Evolutionary conservation across 1,284 basidiomycete species (phyloP).

Genomic region (Caloboletus inedulis): DNA sequence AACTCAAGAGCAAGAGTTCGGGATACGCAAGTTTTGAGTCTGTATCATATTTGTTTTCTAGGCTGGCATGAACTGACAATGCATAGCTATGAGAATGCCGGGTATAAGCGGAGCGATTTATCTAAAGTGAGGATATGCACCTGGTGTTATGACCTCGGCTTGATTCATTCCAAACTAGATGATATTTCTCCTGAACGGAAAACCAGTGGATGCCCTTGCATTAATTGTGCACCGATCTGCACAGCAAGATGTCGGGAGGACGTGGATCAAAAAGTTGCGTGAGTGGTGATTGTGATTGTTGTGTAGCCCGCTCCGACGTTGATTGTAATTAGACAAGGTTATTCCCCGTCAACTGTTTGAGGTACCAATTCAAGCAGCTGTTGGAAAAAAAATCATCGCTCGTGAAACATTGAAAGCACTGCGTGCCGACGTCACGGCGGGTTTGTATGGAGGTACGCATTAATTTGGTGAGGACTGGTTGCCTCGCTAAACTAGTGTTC

Average conservation of each 20-base stretch:
- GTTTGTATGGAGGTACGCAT: constrained; percentile 79
- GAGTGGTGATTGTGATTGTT: constrained; percentile 28
- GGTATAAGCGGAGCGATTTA: constrained; percentile 76
- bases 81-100: constrained; percentile 84
- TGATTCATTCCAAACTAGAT: constrained; percentile 48
- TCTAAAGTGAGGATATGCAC: constrained; percentile 58
- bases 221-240: constrained; percentile 80
- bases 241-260: constrained; percentile 68
- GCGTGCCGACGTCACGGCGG: constrained; percentile 93
- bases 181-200: constrained; percentile 83
- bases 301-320: neutral
- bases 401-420: constrained; percentile 86
- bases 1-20: constrained; percentile 85
- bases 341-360: constrained; percentile 94
- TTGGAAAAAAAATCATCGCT: constrained; percentile 86
- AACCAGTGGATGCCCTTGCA: constrained; percentile 89
- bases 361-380: constrained; percentile 84
- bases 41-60: constrained; percentile 28
- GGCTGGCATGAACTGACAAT: constrained; percentile 1
- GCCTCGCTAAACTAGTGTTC: constrained; percentile 2
- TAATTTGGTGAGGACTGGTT: neutral
- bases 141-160: neutral
- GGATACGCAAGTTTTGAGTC: constrained; percentile 93
- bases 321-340: constrained; percentile 63
- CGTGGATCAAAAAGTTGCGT: constrained; percentile 91